Evolutionary conservation across 805 yeast species (phyloP), one percentile per base, ranked within the genome.

Genomic region (Lachancea nothofagi): DNA sequence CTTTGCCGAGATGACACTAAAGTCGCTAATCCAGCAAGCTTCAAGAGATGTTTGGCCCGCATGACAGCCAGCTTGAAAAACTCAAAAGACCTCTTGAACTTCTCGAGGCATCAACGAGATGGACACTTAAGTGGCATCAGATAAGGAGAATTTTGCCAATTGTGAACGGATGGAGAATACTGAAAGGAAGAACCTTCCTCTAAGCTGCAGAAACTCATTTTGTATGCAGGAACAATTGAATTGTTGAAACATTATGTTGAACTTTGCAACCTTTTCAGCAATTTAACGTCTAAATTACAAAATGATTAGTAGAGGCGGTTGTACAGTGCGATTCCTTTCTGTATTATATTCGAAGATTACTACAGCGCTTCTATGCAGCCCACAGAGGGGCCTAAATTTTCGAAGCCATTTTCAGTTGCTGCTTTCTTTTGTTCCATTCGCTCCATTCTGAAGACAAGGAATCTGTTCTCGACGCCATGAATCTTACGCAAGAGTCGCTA

Each of bases 401-500:
- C 32, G 5, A 12, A 20, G 13, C 12, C 32, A 12, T 18, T 23
- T 12, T 24, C 33, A 28, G 22, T 7, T 3, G 5, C 23, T 20
- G 34, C 28, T 27, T 35, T 35, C 22, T 40, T 23, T n/a, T 27
- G 25, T 29, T 29, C 38, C 13, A 41, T 31, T 31, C 42, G 45
- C 23, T 24, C 38, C 34, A 32, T 15, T 9, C 32, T 7, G 44
- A 41, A 8, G 36, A 41, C 12, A 36, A 31, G 20, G 28, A 32
- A 14, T 21, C 29, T 25, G 44, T 41, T 30, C 36, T 41, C 26
- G 33, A 36, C n/a, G 44, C 44, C 14, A 41, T 36, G 20, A 29
- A 17, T 7, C 22, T 24, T 3, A 29, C 37, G n/a, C 24, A 23
- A 21, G 7, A 10, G 13, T 19, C 26, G 14, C 36, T 6, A n/a